Base-by-base conservation (phyloP, 768 basidiomycete genomes). In the Rhizopogon rudus region DNA sequence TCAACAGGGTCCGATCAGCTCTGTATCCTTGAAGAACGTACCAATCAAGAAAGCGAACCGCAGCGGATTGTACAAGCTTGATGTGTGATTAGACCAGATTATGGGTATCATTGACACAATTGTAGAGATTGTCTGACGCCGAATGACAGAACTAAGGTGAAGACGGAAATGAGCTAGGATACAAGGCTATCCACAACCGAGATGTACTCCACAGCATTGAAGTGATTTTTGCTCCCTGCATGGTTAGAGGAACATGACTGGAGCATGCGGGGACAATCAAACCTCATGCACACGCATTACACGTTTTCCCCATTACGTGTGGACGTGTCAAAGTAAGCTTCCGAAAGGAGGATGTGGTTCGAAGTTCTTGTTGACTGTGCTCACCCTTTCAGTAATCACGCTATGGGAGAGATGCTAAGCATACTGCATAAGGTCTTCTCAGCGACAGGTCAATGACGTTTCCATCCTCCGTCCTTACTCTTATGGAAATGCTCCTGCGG, bases 361-460 rank as follows among this genome's bases (percentile, higher is more conserved):
- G 20, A 8, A 48, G 17, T 48, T 48, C 25, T 33, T 17, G 31
- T 33, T 35, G 13, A 1, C 17, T 9, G 46, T 7, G 14, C 33
- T 35, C 20, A 13, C 33, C 31, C 46, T 33, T 20, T 48, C 31
- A 48, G 17, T 17, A 31, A 17, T 20, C 17, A 20, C 12, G 31
- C 46, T 35, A 48, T 48, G 14, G 7, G 33, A 17, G 46, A 35
- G n/a, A 31, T 7, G 33, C 17, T 33, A 35, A 22, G n/a, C 31
- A 35, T 35, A 48, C 31, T 35, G n/a, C 12, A 48, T 35, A 48
- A 16, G 20, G 9, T 9, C 46, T 9, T 13, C 13, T 62, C 69
- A 71, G 63, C 67, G 58, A 60, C 63, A 67, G 61, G 41, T 40
- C 39, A 35, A 59, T 52, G 45, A 53, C 54, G 41, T 48, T 46